Evolutionary conservation across 495 filamentous ascomycete species (phyloP), one percentile per base, ranked within the genome.

Genomic region (Friedmanniomyces endolithicus): DNA sequence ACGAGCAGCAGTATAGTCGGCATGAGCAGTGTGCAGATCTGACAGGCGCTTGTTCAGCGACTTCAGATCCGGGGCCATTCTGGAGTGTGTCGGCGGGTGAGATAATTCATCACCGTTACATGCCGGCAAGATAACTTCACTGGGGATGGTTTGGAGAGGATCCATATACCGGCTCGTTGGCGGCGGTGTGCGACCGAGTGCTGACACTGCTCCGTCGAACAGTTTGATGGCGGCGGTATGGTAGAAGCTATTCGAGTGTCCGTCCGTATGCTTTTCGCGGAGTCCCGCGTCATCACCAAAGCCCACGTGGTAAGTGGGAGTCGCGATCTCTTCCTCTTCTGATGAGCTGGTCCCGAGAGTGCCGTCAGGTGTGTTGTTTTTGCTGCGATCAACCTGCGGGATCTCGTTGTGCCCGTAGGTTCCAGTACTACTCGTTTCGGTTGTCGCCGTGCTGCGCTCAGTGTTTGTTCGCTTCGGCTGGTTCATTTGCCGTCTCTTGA

Each of bases 121-220:
- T 7, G 34, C 23, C 1, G 50, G 45, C 19, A 62, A 39, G 0
- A 49, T 25, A 2, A 41, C 59, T 34, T 62, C 31, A 16, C 49
- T 54, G 6, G 40, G 48, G 27, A 62, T 62, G 25, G 59, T 52
- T n/a, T 49, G 55, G 27, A 62, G 55, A 8, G 55, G 54, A 7
- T 16, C 55, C 7, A 55, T 55, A 49, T 39, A 62, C 11, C 50
- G 54, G 31, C 59, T 62, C 7, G 31, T 58, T 14, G 59, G 35
- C 11, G 59, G 59, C 22, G 59, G 59, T 2, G 33, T 19, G 14
- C 34, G 51, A 17, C 34, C 37, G 9, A 56, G 25, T n/a, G 48
- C 45, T 2, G 54, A 31, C 9, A 46, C 54, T 24, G 54, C 51
- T 23, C 37, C 22, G 35, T 53, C 19, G 50, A 59, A 58, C 2